phyloP scores from a whole-genome alignment of 352 stramenopile genomes.

The Globisporangium acanthophoron region DNA sequence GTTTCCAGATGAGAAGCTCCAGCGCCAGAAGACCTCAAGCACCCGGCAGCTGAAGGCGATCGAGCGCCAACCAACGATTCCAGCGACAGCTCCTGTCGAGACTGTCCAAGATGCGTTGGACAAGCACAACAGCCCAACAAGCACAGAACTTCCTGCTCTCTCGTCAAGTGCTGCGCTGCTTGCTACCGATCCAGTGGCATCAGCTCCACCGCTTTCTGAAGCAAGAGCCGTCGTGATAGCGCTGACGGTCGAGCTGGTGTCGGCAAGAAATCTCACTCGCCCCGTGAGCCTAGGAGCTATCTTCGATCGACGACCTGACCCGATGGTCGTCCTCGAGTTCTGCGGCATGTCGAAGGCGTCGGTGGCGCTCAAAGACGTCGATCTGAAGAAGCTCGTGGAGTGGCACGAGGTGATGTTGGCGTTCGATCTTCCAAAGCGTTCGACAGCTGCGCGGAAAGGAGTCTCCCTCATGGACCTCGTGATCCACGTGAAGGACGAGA shows the following conservation, averaged over 20 bases:
- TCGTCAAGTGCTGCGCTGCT: no score
- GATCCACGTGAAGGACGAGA: slow-evolving; percentile 35
- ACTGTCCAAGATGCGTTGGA: not conserved
- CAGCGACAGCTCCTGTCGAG: not conserved
- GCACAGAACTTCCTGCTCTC: no score
- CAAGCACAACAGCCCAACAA: no score
- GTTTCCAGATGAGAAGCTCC: not conserved
- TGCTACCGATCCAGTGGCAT: not conserved
- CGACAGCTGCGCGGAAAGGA: slow-evolving; percentile 12
- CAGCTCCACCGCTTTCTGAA: not conserved
- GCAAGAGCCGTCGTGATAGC: slow-evolving; percentile 6
- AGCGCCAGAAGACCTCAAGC: not conserved
- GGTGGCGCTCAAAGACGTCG: slow-evolving; percentile 24
- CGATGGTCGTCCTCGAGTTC: slow-evolving; percentile 28
- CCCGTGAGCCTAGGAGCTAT: slow-evolving; percentile 26
- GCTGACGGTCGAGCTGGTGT: slow-evolving; percentile 26
- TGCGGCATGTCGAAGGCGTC: slow-evolving; percentile 16
- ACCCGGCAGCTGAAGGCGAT: not conserved
- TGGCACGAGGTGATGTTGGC: slow-evolving; percentile 16
- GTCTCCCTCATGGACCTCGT: slow-evolving; percentile 17
- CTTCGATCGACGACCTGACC: slow-evolving; percentile 37
- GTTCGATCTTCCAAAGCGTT: slow-evolving; percentile 19
- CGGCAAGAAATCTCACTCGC: slow-evolving; percentile 19
- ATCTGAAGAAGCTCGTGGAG: slow-evolving; percentile 29
- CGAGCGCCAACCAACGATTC: not conserved